phyloP scores from a whole-genome alignment of 306 rosid genomes.

The Prunus campanulata region DNA sequence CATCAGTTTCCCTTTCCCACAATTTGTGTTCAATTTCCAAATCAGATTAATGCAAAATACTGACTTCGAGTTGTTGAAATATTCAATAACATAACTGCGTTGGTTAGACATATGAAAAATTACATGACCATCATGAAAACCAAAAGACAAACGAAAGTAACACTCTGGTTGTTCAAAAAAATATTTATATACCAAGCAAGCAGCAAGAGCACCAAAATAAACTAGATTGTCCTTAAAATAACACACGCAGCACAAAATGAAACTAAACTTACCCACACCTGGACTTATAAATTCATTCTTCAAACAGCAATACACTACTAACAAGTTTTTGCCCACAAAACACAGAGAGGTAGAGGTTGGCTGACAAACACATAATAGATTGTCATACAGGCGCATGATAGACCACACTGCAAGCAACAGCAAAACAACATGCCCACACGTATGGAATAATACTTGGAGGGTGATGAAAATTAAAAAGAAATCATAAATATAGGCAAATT shows the following conservation, averaged over 20 bases:
- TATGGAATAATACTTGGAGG: background rate
- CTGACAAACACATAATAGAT: background rate
- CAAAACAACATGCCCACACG: background rate
- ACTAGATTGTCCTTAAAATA: background rate
- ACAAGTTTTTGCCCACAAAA: too few species aligned
- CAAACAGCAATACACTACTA: too few species aligned
- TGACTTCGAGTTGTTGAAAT: too few species aligned
- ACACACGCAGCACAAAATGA: background rate
- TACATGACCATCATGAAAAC: too few species aligned
- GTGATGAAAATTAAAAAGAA: background rate
- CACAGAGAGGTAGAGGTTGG: too few species aligned
- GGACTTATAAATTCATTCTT: background rate
- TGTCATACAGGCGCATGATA: background rate
- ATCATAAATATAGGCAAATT: background rate
- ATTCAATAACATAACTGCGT: too few species aligned
- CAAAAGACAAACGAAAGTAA: too few species aligned
- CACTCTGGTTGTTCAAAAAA: too few species aligned
- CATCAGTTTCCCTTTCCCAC: constrained; percentile 50
- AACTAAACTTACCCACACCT: background rate
- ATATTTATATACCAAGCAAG: too few species aligned
- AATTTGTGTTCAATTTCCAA: constrained; percentile 56
- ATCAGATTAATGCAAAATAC: constrained; percentile 21
- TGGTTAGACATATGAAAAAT: too few species aligned
- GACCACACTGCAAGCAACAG: background rate
- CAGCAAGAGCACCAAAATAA: background rate